Evolutionary conservation across 164 flowering plant genomes (phyloP).

Genomic region (Berberis vulgaris): DNA sequence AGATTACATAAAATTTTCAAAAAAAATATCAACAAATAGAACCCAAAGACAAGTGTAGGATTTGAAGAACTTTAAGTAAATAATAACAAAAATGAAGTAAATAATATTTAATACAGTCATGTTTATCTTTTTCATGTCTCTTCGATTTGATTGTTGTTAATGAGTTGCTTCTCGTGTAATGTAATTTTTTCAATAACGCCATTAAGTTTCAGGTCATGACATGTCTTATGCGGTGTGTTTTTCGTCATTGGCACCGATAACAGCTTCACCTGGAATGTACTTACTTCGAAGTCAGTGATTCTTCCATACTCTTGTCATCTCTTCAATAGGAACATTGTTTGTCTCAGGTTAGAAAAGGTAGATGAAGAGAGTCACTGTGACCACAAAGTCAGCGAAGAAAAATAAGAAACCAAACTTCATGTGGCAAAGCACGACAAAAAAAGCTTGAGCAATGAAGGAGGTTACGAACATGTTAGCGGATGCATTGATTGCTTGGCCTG

Average conservation of each 20-base stretch:
- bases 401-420: conserved; percentile 22
- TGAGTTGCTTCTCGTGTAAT: too few relatives aligned
- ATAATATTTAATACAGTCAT: too few relatives aligned
- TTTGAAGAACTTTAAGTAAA: too few relatives aligned
- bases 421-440: conserved; percentile 23
- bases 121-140: too few relatives aligned
- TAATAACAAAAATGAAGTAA: too few relatives aligned
- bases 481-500: conserved; percentile 24
- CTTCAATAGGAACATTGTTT: conserved; percentile 24
- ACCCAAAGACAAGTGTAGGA: too few relatives aligned
- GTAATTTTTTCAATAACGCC: too few relatives aligned
- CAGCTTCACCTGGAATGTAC: conserved; percentile 14
- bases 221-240: too few relatives aligned
- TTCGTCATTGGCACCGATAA: neutral
- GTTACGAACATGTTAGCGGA: conserved; percentile 25
- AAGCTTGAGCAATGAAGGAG: conserved; percentile 17
- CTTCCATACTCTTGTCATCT: conserved; percentile 22
- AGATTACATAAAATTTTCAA: too few relatives aligned
- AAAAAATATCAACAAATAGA: too few relatives aligned
- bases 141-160: too few relatives aligned
- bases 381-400: conserved; percentile 19
- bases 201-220: too few relatives aligned
- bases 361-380: conserved; percentile 19
- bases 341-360: conserved; percentile 23
- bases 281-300: conserved; percentile 21